Conservation (phyloP, 345 rosid genomes). For the Eucalyptus tenuipes region DNA sequence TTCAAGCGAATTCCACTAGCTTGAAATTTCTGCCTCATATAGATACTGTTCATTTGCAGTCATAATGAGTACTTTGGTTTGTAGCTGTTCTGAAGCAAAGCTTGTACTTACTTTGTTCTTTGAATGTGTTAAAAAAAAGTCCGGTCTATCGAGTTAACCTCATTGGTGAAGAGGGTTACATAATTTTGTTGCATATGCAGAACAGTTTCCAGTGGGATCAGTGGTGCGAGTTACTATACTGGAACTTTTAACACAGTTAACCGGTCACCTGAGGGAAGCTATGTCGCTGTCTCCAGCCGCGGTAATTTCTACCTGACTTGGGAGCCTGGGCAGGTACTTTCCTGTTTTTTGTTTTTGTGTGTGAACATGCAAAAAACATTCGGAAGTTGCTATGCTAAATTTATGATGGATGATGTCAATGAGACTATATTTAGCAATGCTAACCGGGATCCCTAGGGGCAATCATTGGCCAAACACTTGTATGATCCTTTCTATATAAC, state of each 20-base stretch:
- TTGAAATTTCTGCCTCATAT: background rate
- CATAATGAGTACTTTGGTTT: background rate
- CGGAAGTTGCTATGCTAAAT: background rate
- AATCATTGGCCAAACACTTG: background rate
- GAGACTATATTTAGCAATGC: background rate
- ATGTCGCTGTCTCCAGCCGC: slow-evolving; percentile 96
- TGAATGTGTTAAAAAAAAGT: background rate
- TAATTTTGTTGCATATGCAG: slow-evolving; percentile 44
- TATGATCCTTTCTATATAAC: background rate
- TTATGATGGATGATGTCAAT: background rate
- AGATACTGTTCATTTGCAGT: background rate
- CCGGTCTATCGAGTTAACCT: background rate
- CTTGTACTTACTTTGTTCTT: background rate
- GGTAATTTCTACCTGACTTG: slow-evolving; percentile 96
- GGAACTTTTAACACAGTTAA: slow-evolving; percentile 91
- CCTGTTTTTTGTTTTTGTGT: background rate
- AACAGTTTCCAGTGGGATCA: slow-evolving; percentile 96
- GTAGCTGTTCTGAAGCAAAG: background rate
- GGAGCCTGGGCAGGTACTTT: slow-evolving; percentile 90
- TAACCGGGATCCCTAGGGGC: background rate
- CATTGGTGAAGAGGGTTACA: slow-evolving; percentile 7
- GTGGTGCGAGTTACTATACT: slow-evolving; percentile 97
- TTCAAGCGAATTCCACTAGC: background rate
- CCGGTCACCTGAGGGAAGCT: slow-evolving; percentile 88
- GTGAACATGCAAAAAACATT: background rate